These are phyloP conservation scores for Colletotrichum eremochloae DNA, from an alignment of 2,329 filamentous ascomycete species.

Conservation along the genomic window DNA sequence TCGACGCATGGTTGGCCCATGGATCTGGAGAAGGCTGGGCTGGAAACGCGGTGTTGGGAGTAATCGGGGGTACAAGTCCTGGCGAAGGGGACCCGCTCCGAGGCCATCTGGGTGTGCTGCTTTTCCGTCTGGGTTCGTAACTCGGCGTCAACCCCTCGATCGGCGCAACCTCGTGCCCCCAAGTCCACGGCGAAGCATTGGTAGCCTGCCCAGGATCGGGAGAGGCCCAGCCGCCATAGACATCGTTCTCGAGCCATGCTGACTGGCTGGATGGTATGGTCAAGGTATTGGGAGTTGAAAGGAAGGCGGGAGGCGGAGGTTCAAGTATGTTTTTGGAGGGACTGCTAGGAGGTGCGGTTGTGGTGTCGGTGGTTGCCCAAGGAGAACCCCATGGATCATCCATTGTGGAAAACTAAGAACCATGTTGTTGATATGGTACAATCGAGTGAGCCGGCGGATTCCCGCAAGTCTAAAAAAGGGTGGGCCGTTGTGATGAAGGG, in stretches of 20 bases:
- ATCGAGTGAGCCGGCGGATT: not conserved
- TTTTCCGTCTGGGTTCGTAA: constrained; percentile 51
- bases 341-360: constrained; percentile 44
- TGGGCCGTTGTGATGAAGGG: not conserved
- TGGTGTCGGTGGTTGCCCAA: constrained; percentile 63
- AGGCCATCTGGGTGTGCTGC: constrained; percentile 58
- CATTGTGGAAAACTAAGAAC: constrained; percentile 55
- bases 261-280: constrained; percentile 50
- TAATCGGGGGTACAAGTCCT: constrained; percentile 48
- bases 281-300: constrained; percentile 49
- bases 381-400: constrained; percentile 75
- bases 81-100: constrained; percentile 54
- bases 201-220: constrained; percentile 46
- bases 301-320: constrained; percentile 58
- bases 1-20: constrained; percentile 53
- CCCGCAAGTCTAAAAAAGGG: constrained; percentile 2
- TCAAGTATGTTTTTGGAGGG: constrained; percentile 54
- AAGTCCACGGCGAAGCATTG: constrained; percentile 38
- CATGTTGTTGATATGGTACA: constrained; percentile 34
- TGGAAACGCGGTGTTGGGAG: constrained; percentile 50
- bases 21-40: constrained; percentile 58
- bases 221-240: constrained; percentile 55
- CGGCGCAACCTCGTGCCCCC: constrained; percentile 26
- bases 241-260: constrained; percentile 58
- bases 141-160: constrained; percentile 47